Percentiles rank a stretch among this genome's conserved stretches.
Conservation (phyloP, 2,329 filamentous ascomycete species). For the Lomentospora prolificans region DNA sequence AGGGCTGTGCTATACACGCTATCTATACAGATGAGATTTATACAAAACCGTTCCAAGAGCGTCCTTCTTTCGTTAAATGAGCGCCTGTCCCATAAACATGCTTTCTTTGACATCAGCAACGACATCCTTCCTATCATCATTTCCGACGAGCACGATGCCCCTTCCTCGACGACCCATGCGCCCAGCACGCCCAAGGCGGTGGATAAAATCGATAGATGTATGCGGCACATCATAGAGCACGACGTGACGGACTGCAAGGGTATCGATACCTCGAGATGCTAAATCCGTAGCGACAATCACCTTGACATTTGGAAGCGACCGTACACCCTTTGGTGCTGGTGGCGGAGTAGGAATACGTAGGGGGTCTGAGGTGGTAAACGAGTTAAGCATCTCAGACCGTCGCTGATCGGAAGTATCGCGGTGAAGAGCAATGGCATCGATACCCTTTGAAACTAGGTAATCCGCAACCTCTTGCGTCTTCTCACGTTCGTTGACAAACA, state of each 20-base stretch:
- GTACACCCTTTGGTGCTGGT: slow-evolving; percentile 24
- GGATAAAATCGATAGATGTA: slow-evolving; percentile 96
- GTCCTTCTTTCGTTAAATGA: slow-evolving; percentile 21
- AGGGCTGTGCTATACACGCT: background rate
- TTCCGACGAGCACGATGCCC: slow-evolving; percentile 83
- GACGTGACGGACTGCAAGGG: slow-evolving; percentile 79
- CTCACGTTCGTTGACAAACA: slow-evolving; percentile 95
- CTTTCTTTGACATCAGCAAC: slow-evolving; percentile 86
- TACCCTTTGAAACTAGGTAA: slow-evolving; percentile 74
- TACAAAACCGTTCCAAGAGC: background rate
- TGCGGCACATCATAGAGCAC: slow-evolving; percentile 97
- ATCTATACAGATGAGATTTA: background rate
- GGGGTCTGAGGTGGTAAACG: slow-evolving; percentile 54
- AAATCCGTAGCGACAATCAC: slow-evolving; percentile 92
- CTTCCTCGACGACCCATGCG: slow-evolving; percentile 86
- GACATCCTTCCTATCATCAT: slow-evolving; percentile 79
- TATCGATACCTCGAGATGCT: slow-evolving; percentile 88
- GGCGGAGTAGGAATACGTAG: slow-evolving; percentile 20
- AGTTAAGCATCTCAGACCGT: slow-evolving; percentile 64
- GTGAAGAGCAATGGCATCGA: slow-evolving; percentile 77
- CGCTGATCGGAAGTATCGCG: slow-evolving; percentile 73
- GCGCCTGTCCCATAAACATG: slow-evolving; percentile 72
- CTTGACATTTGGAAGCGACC: slow-evolving; percentile 65
- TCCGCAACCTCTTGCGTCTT: slow-evolving; percentile 71
- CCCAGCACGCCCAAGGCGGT: slow-evolving; percentile 82